Base-by-base conservation (phyloP, 768 basidiomycete species). In the Melanogaster broomeanus region DNA sequence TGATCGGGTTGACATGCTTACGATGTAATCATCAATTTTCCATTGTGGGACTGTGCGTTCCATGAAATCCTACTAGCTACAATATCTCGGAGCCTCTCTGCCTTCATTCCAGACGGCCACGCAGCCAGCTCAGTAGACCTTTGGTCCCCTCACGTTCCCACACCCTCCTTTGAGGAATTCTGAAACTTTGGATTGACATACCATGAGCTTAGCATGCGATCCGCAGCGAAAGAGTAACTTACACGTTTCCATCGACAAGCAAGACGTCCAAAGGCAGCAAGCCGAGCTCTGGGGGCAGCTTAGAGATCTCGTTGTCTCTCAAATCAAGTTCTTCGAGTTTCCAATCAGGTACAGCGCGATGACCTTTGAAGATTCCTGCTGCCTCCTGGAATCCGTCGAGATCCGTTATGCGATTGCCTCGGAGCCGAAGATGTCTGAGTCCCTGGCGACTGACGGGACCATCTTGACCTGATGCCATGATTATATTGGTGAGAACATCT, bases 91-190 rank as follows among this genome's bases (percentile, higher is more conserved):
- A 49, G 42, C n/a, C 38, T 8, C 25, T 39, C 19, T 18, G 3
- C 18, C 47, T 24, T 72, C 60, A 84, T 56, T 89, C 87, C 41
- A 91, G 78, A 54, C 90, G 77, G 16, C 86, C 87, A 46, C 86
- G 77, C 61, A 93, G 65, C 90, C 90, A 93, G 52, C 79, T 84
- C 72, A 91, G 61, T 48, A 92, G 61, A 2, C 90, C 90, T 59
- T 88, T 90, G 18, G 89, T 91, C 2, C 90, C 90, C 61, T 93
- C 90, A 41, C 89, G 75, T 65, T 93, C 91, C 90, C 90, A 93
- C 10, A 93, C 84, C 19, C 85, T 76, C 55, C 90, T 75, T 51
- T 85, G 82, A 0, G 90, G 90, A 18, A 90, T 83, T 25, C 90
- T 85, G 75, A 93, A 93, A 13, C 89, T 91, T 45, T 38, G 4